A percentile compares a stretch with the other conserved stretches of the same genome.
phyloP scores from a whole-genome alignment of 345 rosid species.

The Nasturtium officinale region DNA sequence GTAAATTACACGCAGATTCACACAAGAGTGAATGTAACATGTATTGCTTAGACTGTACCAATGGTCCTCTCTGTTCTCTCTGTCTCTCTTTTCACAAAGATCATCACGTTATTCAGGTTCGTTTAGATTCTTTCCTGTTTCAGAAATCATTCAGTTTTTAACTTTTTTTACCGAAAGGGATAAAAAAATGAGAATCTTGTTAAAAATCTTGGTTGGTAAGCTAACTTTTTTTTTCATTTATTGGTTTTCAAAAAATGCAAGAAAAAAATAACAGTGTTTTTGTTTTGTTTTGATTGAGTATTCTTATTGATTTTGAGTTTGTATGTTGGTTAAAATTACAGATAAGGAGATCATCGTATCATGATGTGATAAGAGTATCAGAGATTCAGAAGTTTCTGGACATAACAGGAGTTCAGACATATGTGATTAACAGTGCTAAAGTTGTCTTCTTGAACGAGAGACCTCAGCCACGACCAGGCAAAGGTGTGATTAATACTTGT shows the following conservation, averaged over 20 bases:
- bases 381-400: conserved; percentile 90
- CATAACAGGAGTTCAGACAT: conserved; percentile 91
- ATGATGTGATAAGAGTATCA: conserved; percentile 89
- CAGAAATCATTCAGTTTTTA: background rate
- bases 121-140: conserved; percentile 6
- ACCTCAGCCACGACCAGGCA: conserved; percentile 97
- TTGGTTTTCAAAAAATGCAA: background rate
- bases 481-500: conserved; percentile 91
- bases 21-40: conserved; percentile 97
- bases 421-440: conserved; percentile 94
- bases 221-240: conserved; percentile 14
- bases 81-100: conserved; percentile 75
- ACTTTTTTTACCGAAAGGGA: conserved; percentile 13
- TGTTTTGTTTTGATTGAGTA: background rate
- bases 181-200: background rate
- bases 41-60: conserved; percentile 93
- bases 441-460: conserved; percentile 95
- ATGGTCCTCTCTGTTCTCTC: conserved; percentile 81
- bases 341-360: conserved; percentile 99
- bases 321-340: conserved; percentile 34
- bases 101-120: conserved; percentile 85
- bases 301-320: background rate
- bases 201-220: conserved; percentile 6
- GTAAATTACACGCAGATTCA: conserved; percentile 83
- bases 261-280: background rate